Evolutionary conservation across 192 early-diverging fungal genomes (phyloP), one percentile per base, ranked within the genome.

Genomic region (Mortierella hygrophila): DNA sequence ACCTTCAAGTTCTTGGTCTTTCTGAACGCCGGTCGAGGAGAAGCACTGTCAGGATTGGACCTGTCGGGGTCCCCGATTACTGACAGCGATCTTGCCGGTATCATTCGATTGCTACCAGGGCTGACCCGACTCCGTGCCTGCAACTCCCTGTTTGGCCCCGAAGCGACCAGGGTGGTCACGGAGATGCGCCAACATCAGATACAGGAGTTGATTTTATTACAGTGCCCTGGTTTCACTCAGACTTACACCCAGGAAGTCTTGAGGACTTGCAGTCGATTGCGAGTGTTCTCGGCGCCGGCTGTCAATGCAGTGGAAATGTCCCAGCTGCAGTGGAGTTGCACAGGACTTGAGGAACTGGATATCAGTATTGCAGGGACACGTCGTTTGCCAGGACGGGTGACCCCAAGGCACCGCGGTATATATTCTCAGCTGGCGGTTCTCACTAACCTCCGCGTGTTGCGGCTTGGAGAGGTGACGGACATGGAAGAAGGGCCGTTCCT

Each of bases 1-100:
- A 76, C 75, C 47, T 10, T 60, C 26, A 76, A 69, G n/a, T 76
- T 82, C 57, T 46, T 82, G 52, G 18, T 42, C 32, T 82, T 69
- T 6, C 65, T 82, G 11, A 76, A 60, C 40, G 63, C 73, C 0
- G 80, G 73, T 60, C 71, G 55, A 37, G 46, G 41, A 20, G n/a
- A 55, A 18, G 35, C 38, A 8, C 20, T 80, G 18, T 47, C 71
- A 3, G 44, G 63, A 16, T 52, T 82, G 21, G 74, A 82, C 20
- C 29, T 82, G 1, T 82, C 80, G 0, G 44, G 40, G 4, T 75
- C 80, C 9, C 65, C 69, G 23, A 37, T 75, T 6, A 0, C 38
- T 26, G 80, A 82, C 37, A 32, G 41, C 29, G 80, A 82, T 40
- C 70, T 82, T 71, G 60, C 74, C 16, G 46, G 49, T 6, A 38